Conservation (phyloP, 192 early-diverging fungal species). For the Umbelopsis sp. region DNA sequence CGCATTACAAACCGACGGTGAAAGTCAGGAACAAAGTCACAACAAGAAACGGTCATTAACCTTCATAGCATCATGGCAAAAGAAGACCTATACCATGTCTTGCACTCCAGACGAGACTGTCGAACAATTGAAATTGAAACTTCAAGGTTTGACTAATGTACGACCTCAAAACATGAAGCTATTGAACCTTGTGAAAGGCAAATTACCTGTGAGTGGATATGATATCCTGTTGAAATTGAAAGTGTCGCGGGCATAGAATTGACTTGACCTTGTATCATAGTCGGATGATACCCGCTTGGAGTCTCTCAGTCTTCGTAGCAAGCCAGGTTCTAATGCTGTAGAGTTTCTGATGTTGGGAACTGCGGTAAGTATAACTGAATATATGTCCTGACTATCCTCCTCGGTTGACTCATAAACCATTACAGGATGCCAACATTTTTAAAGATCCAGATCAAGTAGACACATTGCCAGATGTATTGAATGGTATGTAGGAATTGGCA, state of each 20-base stretch:
- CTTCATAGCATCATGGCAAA: slow-evolving; percentile 24
- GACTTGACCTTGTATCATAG: not conserved
- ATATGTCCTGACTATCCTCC: no score
- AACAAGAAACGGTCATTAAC: slow-evolving; percentile 9
- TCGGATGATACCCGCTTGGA: slow-evolving; percentile 16
- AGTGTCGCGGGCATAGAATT: slow-evolving; percentile 7
- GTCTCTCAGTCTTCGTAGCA: slow-evolving; percentile 6
- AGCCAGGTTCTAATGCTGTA: slow-evolving; percentile 19
- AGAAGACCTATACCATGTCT: slow-evolving; percentile 15
- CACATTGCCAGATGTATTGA: slow-evolving; percentile 50
- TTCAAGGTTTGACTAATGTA: slow-evolving; percentile 65
- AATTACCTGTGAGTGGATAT: slow-evolving; percentile 54
- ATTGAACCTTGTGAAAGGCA: slow-evolving; percentile 68
- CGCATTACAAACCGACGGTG: not conserved
- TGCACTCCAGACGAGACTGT: slow-evolving; percentile 16
- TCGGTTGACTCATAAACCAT: no score
- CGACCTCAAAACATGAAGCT: slow-evolving; percentile 68
- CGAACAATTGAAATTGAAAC: not conserved
- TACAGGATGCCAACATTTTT: slow-evolving; percentile 51
- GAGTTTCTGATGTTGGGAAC: slow-evolving; percentile 55
- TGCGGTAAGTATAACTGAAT: slow-evolving; percentile 14
- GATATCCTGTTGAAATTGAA: not conserved
- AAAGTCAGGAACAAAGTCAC: not conserved
- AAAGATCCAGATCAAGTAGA: slow-evolving; percentile 47
- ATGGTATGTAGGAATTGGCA: slow-evolving; percentile 26